Percentiles rank a stretch among this genome's conserved stretches.
phyloP scores from a whole-genome alignment of 2,329 filamentous ascomycete species.

The Trichoderma guizhouense region DNA sequence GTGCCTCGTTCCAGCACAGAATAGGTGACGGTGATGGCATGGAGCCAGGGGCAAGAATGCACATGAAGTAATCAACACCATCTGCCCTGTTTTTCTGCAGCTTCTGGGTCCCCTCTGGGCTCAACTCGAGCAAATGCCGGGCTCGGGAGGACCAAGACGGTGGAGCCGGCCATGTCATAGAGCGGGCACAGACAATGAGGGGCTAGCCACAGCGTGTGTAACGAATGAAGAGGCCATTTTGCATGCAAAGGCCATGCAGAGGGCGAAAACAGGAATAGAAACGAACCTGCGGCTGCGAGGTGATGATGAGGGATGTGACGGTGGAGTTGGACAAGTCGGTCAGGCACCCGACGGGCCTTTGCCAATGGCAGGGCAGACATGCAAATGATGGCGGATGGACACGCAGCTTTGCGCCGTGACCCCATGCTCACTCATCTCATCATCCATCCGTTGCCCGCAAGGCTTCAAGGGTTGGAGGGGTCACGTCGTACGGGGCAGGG shows the following conservation, averaged over 20 bases:
- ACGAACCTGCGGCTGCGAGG: background rate
- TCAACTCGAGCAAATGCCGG: background rate
- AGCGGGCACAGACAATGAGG: slow-evolving; percentile 10
- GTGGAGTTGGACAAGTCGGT: slow-evolving; percentile 16
- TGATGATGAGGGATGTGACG: slow-evolving; percentile 2
- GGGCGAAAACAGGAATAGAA: background rate
- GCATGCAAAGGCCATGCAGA: background rate
- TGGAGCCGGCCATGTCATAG: slow-evolving; percentile 12
- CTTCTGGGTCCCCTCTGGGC: background rate
- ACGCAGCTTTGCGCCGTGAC: background rate
- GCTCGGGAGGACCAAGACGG: background rate
- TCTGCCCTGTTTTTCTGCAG: slow-evolving; percentile 5
- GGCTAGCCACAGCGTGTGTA: background rate
- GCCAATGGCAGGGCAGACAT: slow-evolving; percentile 6
- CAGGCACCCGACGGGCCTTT: slow-evolving; percentile 11
- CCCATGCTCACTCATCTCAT: background rate
- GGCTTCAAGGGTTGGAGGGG: slow-evolving; percentile 11
- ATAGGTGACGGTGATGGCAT: background rate
- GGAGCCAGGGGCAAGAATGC: background rate
- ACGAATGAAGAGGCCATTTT: background rate
- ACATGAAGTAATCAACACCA: background rate
- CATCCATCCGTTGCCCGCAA: background rate
- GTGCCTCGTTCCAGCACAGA: background rate
- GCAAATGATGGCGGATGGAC: background rate
- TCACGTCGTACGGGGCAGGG: background rate